These are phyloP conservation scores for Tephrocybe rancida DNA, from an alignment of 768 basidiomycete genomes.

Conservation along the genomic window DNA sequence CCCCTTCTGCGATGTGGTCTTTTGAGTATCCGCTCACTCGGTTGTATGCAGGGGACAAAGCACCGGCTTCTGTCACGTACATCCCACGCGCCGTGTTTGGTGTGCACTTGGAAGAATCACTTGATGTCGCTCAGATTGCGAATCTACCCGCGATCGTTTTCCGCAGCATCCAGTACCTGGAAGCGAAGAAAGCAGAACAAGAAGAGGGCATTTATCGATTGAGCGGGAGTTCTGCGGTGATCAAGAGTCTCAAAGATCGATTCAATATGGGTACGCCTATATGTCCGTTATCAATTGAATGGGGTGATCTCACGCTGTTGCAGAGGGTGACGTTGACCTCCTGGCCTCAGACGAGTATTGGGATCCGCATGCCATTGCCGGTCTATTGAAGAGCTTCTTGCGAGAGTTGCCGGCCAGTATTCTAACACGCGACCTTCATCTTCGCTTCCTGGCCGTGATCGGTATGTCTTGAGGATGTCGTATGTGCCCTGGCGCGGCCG, in stretches of 20 bases:
- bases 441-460: constrained; percentile 89
- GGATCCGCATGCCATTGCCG: constrained; percentile 98
- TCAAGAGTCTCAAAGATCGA: constrained; percentile 89
- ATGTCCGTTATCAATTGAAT: constrained; percentile 7
- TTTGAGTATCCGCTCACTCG: constrained; percentile 16
- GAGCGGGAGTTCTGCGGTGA: constrained; percentile 92
- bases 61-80: constrained; percentile 36
- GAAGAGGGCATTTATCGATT: constrained; percentile 98
- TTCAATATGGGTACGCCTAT: constrained; percentile 82
- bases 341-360: constrained; percentile 88
- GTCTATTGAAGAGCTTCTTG: constrained; percentile 89
- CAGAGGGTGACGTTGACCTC: constrained; percentile 96
- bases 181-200: constrained; percentile 90
- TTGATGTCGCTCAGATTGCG: constrained; percentile 88
- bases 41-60: constrained; percentile 32
- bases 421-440: constrained; percentile 88
- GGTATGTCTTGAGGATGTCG: constrained; percentile 57
- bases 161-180: constrained; percentile 93
- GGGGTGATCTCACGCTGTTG: constrained; percentile 10
- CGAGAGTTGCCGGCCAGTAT: constrained; percentile 93
- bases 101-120: constrained; percentile 82
- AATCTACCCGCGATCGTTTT: constrained; percentile 94
- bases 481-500: background rate
- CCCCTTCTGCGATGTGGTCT: constrained; percentile 4
- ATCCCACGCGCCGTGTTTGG: constrained; percentile 83